phyloP scores from a whole-genome alignment of 129 eudicot genomes.

The Centella asiatica region DNA sequence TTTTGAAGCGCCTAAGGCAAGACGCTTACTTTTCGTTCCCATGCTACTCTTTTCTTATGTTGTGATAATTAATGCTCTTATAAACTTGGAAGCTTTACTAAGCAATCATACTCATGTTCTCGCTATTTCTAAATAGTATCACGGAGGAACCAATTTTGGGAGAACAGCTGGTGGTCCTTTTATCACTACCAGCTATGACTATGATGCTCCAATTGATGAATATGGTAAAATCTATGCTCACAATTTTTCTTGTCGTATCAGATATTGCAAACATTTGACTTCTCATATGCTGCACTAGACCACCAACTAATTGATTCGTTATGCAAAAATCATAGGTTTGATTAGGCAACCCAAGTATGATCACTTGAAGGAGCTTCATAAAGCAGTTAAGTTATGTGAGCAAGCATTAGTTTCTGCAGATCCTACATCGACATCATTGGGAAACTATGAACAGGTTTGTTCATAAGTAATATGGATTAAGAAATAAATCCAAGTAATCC shows the following conservation, averaged over 20 bases:
- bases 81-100: not conserved
- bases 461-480: not conserved
- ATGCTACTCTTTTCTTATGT: not conserved
- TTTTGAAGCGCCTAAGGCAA: no score
- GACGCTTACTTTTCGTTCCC: not conserved
- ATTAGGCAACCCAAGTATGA: constrained; percentile 71
- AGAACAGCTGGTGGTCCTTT: constrained; percentile 99
- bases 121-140: constrained; percentile 43
- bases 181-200: constrained; percentile 96
- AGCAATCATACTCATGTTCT: not conserved
- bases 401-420: constrained; percentile 58
- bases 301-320: not conserved
- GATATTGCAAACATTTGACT: not conserved
- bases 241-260: not conserved
- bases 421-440: constrained; percentile 53
- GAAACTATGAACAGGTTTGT: constrained; percentile 62
- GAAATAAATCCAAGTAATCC: not conserved
- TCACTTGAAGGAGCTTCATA: constrained; percentile 73
- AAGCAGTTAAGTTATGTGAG: constrained; percentile 58
- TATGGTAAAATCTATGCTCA: constrained; percentile 40
- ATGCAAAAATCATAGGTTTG: constrained; percentile 37
- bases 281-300: not conserved
- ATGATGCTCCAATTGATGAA: constrained; percentile 99
- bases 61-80: not conserved
- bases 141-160: constrained; percentile 97